A percentile compares a stretch with the other conserved stretches of the same genome.
Evolutionary conservation across 371 early-diverging fungal genomes (phyloP).

Genomic region (Mucor sp.): DNA sequence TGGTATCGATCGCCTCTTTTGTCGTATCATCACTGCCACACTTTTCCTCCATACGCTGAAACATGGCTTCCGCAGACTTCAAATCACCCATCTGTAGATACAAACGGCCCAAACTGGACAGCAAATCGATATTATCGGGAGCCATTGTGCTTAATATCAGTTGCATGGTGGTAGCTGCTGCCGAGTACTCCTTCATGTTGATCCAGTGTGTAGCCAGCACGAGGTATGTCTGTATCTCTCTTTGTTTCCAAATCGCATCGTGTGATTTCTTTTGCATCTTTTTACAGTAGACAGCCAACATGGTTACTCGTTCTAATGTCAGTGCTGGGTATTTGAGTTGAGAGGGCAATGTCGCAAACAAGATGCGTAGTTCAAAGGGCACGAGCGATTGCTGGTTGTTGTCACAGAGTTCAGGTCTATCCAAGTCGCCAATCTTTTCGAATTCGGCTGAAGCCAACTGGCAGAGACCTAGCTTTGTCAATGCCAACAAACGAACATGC

Average conservation of each 20-base stretch:
- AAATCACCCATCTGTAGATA: conserved; percentile 65
- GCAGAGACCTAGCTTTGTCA: conserved; percentile 55
- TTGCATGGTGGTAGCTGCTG: conserved; percentile 46
- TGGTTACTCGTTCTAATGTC: conserved; percentile 54
- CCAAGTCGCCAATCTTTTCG: conserved; percentile 60
- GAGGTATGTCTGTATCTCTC: conserved; percentile 56
- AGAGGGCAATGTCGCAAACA: conserved; percentile 56
- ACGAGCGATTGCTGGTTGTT: conserved; percentile 48
- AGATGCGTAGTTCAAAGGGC: conserved; percentile 58
- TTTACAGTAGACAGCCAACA: conserved; percentile 56
- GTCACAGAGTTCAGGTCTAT: conserved; percentile 40
- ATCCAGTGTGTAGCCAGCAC: conserved; percentile 57
- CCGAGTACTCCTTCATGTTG: conserved; percentile 48
- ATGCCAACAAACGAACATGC: conserved; percentile 57
- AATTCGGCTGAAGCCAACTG: conserved; percentile 65
- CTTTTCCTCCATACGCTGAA: conserved; percentile 35
- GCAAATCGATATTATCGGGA: conserved; percentile 43
- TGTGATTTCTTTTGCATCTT: conserved; percentile 31
- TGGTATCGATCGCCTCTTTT: conserved; percentile 46
- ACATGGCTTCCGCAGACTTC: conserved; percentile 42
- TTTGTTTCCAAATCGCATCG: conserved; percentile 38
- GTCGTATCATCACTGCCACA: conserved; percentile 19
- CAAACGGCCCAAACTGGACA: conserved; percentile 56
- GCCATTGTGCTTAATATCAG: conserved; percentile 17
- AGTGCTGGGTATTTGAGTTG: conserved; percentile 50